Conservation (phyloP, 164 flowering plant genomes). For the Magnolia officinalis region DNA sequence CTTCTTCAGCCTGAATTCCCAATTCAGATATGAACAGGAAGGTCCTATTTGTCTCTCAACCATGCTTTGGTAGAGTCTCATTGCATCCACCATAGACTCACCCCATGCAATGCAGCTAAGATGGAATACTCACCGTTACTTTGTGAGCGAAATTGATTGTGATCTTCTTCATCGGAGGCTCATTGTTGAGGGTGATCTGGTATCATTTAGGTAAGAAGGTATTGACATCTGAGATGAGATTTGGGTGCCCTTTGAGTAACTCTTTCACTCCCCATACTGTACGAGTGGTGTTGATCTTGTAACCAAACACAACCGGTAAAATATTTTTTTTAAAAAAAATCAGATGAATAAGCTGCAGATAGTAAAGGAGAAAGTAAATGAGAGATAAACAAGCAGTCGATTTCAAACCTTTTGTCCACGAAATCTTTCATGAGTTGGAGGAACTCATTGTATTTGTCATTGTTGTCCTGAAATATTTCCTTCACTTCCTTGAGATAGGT, state of each 20-base stretch:
- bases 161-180: conserved; percentile 54
- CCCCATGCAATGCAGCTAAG: too few relatives aligned
- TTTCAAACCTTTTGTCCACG: conserved; percentile 66
- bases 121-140: conserved; percentile 52
- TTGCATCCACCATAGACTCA: neutral
- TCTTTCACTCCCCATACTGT: conserved; percentile 75
- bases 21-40: too few relatives aligned
- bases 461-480: conserved; percentile 66
- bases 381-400: neutral
- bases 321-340: neutral
- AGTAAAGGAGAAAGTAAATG: neutral
- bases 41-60: conserved; percentile 22
- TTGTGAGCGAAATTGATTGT: conserved; percentile 76
- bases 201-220: conserved; percentile 86
- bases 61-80: conserved; percentile 43
- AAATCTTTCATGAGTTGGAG: conserved; percentile 91
- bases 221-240: conserved; percentile 89
- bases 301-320: conserved; percentile 10
- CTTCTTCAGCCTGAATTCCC: too few relatives aligned
- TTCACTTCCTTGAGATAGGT: conserved; percentile 76
- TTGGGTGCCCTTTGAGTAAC: conserved; percentile 66
- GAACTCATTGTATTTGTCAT: conserved; percentile 72
- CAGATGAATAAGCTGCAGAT: neutral
- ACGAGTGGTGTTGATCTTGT: conserved; percentile 65
- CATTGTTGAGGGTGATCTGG: conserved; percentile 78